Evolutionary conservation across 768 basidiomycete genomes (phyloP).

Genomic region (Phylloporus sp.): DNA sequence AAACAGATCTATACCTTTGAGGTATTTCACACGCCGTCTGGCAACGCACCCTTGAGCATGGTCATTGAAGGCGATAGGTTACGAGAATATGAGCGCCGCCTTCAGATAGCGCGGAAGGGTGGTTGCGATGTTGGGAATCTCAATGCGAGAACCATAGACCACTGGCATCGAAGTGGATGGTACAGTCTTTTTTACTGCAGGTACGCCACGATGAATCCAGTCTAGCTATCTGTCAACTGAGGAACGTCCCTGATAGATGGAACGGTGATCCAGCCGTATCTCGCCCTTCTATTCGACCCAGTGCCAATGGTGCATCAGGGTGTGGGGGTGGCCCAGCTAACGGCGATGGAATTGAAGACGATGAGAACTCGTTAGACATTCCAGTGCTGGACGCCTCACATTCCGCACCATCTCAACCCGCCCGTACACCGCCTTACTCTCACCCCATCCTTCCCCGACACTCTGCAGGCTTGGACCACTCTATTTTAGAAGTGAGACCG

Average conservation of each 20-base stretch:
- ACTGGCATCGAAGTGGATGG: conserved; percentile 78
- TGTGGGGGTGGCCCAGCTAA: conserved; percentile 31
- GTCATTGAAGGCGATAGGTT: conserved; percentile 61
- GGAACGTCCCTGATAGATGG: conserved; percentile 44
- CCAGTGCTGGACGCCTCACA: conserved; percentile 21
- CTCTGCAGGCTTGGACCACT: conserved; percentile 14
- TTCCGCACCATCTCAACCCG: conserved; percentile 29
- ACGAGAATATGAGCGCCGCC: conserved; percentile 67
- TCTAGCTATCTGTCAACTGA: neutral
- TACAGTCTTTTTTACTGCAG: conserved; percentile 69
- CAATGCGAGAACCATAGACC: conserved; percentile 68
- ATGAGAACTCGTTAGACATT: conserved; percentile 46
- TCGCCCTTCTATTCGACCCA: conserved; percentile 42
- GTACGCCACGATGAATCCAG: conserved; percentile 31
- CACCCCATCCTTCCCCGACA: conserved; percentile 12
- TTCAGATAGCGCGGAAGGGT: conserved; percentile 60
- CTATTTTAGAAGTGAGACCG: conserved; percentile 16
- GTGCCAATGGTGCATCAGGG: conserved; percentile 24
- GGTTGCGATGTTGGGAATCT: conserved; percentile 72
- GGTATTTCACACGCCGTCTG: conserved; percentile 35
- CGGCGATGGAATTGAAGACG: conserved; percentile 50
- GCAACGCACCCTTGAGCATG: conserved; percentile 37
- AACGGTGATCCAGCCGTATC: conserved; percentile 62
- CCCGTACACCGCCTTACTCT: conserved; percentile 22
- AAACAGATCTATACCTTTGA: conserved; percentile 79